These are phyloP conservation scores for Kurtzmaniella quercitrusa DNA, from an alignment of 1,139 yeast genomes.

Conservation along the genomic window DNA sequence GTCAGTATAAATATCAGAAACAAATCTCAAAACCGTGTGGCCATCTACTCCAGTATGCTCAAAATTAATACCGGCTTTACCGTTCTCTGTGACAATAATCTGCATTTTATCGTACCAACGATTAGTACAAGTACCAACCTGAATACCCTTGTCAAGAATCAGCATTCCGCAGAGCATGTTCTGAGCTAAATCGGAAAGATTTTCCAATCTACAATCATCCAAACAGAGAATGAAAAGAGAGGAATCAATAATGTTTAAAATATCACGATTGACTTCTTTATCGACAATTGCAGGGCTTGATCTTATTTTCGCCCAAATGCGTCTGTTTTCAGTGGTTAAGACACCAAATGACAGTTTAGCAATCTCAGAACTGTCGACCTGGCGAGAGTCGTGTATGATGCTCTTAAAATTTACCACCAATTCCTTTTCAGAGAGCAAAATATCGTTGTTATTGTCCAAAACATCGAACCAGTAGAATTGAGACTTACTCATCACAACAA, in stretches of 20 bases:
- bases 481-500: slow-evolving; percentile 79
- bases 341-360: slow-evolving; percentile 87
- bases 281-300: slow-evolving; percentile 39
- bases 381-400: slow-evolving; percentile 67
- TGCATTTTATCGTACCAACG: slow-evolving; percentile 95
- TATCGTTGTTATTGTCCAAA: slow-evolving; percentile 64
- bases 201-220: slow-evolving; percentile 69
- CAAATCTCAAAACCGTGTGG: slow-evolving; percentile 85
- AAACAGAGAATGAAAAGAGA: slow-evolving; percentile 79
- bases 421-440: slow-evolving; percentile 70
- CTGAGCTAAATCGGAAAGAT: slow-evolving; percentile 66
- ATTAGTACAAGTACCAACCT: slow-evolving; percentile 90
- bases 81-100: slow-evolving; percentile 83
- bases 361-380: slow-evolving; percentile 57
- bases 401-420: slow-evolving; percentile 71
- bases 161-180: slow-evolving; percentile 87
- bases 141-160: slow-evolving; percentile 77
- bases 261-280: slow-evolving; percentile 57
- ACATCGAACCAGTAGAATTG: slow-evolving; percentile 96
- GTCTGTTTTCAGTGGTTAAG: slow-evolving; percentile 81
- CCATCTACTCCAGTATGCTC: slow-evolving; percentile 97
- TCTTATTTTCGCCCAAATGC: slow-evolving; percentile 79
- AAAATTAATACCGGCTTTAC: slow-evolving; percentile 89
- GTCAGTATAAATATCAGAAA: slow-evolving; percentile 87
- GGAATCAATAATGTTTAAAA: slow-evolving; percentile 69